phyloP scores from a whole-genome alignment of 495 filamentous ascomycete species.

The Penicillium parvum region DNA sequence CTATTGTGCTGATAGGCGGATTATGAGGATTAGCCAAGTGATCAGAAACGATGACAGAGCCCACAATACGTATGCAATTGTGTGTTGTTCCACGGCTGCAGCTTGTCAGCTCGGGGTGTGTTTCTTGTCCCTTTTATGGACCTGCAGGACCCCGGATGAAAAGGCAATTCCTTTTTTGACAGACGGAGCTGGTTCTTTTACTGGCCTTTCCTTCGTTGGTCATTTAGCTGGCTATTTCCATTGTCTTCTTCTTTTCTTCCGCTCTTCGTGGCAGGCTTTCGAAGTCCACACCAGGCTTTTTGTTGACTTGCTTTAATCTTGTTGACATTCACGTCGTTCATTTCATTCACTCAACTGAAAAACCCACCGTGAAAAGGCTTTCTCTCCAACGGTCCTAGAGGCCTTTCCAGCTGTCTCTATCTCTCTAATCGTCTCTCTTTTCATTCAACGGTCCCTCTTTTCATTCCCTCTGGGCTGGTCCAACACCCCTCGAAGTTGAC shows the following conservation, averaged over 20 bases:
- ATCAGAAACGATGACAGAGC: constrained; percentile 14
- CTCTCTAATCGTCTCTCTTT: too few relatives aligned
- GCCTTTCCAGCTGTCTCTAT: too few relatives aligned
- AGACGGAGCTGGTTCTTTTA: constrained; percentile 3
- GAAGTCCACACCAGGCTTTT: constrained; percentile 2
- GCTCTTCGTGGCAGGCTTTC: constrained; percentile 8
- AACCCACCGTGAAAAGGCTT: neutral
- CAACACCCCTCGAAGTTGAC: constrained; percentile 6
- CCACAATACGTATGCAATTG: constrained; percentile 7
- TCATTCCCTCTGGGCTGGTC: constrained; percentile 9
- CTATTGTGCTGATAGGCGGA: constrained; percentile 9
- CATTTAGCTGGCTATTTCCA: constrained; percentile 8
- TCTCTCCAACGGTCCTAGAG: constrained; percentile 5
- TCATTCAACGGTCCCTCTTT: neutral
- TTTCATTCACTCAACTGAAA: too few relatives aligned
- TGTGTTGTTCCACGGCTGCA: neutral
- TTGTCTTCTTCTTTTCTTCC: constrained; percentile 22
- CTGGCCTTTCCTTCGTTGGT: constrained; percentile 2
- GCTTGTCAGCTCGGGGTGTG: neutral
- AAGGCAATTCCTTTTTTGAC: constrained; percentile 8
- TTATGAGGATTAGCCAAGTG: neutral
- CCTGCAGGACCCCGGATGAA: too few relatives aligned
- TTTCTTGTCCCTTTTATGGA: constrained; percentile 13
- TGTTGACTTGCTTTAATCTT: neutral
- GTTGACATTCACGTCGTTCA: neutral